Conservation (phyloP, 345 rosid species). For the Hypericum androsaemum region DNA sequence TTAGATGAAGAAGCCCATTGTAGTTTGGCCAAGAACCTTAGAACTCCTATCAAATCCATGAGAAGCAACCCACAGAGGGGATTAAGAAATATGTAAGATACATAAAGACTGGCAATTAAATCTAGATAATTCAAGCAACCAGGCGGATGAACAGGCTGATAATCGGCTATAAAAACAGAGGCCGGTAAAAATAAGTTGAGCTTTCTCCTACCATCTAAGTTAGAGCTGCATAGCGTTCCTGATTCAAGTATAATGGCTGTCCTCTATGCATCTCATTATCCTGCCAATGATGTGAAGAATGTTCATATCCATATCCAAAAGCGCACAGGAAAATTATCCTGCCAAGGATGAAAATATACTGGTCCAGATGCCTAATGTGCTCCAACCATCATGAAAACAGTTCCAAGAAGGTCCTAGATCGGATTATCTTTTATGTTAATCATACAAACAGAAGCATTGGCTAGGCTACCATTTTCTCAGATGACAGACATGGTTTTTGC, state of each 20-base stretch:
- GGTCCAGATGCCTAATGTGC: no score
- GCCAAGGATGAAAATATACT: no score
- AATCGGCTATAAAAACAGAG: neutral
- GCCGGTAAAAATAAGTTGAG: conserved; percentile 1
- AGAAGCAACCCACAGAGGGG: conserved; percentile 61
- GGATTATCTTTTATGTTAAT: no score
- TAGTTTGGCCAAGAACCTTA: conserved; percentile 70
- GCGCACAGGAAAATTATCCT: no score
- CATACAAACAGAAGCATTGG: no score
- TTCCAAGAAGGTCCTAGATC: no score
- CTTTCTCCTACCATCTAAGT: conserved; percentile 53
- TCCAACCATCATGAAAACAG: no score
- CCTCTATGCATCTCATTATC: conserved; percentile 67
- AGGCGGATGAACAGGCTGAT: neutral
- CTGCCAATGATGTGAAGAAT: conserved; percentile 24
- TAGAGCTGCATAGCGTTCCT: conserved; percentile 91
- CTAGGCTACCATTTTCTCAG: no score
- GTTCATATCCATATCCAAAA: no score
- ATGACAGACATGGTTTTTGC: no score
- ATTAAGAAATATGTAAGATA: neutral
- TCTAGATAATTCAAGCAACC: neutral
- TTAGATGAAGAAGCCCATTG: conserved; percentile 43
- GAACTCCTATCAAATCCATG: conserved; percentile 84
- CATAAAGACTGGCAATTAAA: neutral
- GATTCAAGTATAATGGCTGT: conserved; percentile 79